Evolutionary conservation across 768 basidiomycete genomes (phyloP), one percentile per base, ranked within the genome.

Genomic region (Lentinula edodes): DNA sequence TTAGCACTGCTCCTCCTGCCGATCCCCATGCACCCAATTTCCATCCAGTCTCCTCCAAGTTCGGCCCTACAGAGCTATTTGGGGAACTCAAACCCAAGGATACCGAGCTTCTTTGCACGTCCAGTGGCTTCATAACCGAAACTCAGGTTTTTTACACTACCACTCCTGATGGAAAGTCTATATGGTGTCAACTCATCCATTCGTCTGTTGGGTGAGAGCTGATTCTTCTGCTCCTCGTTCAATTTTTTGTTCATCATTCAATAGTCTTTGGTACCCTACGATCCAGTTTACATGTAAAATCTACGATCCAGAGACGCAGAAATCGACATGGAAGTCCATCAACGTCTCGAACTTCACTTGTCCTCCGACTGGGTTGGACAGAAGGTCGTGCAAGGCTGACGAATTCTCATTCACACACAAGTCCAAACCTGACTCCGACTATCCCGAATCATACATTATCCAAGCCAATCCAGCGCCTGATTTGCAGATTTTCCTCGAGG

Each of bases 271-370:
- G 87, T 95, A 91, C 70, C 95, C 97, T 3, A 92, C 89, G 35
- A 88, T 96, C 68, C 96, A 99, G 74, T 93, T 98, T 73, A 91
- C 87, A 4, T 95, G 88, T 86, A 96, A 95, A 75, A 75, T 90
- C 55, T 88, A 84, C 77, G 84, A 97, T 69, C 88, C 93, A 5
- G 80, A 82, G 64, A 92, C 88, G 18, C 84, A 86, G 60, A 81
- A 90, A 68, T 81, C 75, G 51, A 78, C 77, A 61, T 99, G 95
- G 95, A 91, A 90, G 72, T 93, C 92, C 32, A 70, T 93, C 72
- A 94, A 93, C 62, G 90, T 91, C 42, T 78, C 80, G 69, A 90
- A 92, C 73, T 95, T 94, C 69, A 80, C 82, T 58, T 84, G 86
- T 15, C 85, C 91, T 0, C 86, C 87, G n/a, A 82, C 88, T 32